Percentiles rank a stretch among this genome's conserved stretches.
Evolutionary conservation across 2,329 filamentous ascomycete genomes (phyloP).

Genomic region (Pseudogymnoascus sp.): DNA sequence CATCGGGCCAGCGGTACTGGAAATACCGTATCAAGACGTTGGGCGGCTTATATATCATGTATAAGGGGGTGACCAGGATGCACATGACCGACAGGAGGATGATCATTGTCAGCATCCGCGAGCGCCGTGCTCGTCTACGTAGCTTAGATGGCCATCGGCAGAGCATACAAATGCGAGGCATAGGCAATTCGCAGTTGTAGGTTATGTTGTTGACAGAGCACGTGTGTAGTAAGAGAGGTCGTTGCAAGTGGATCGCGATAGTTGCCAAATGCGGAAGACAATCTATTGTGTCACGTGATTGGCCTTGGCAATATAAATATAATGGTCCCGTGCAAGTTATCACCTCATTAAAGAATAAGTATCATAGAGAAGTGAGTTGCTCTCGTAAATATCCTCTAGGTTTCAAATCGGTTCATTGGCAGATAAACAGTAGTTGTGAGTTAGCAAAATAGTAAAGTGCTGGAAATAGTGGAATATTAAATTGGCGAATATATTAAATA

Average conservation of each 20-base stretch:
- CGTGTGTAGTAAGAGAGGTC: background rate
- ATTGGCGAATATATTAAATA: background rate
- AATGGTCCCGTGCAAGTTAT: background rate
- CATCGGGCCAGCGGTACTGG: slow-evolving; percentile 62
- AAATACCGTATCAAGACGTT: slow-evolving; percentile 61
- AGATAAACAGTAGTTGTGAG: background rate
- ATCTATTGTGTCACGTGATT: background rate
- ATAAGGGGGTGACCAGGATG: slow-evolving; percentile 28
- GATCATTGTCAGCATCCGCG: slow-evolving; percentile 5
- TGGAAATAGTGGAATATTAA: background rate
- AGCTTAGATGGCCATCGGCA: slow-evolving; percentile 6
- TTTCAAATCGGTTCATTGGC: background rate
- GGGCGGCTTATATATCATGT: slow-evolving; percentile 75
- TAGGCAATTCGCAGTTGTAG: background rate
- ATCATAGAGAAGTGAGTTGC: background rate
- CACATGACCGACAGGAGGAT: background rate
- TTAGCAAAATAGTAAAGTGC: background rate
- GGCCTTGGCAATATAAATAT: background rate
- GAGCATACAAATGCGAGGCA: slow-evolving; percentile 3
- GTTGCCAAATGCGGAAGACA: background rate
- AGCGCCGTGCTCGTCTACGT: background rate
- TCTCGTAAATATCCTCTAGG: background rate
- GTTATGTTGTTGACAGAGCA: background rate
- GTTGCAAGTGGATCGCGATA: background rate
- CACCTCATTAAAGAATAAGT: background rate